Percentiles rank a stretch among this genome's conserved stretches.
These are phyloP conservation scores for Singerocomus rubriflavus DNA, from an alignment of 1,284 basidiomycete species.

Conservation along the genomic window DNA sequence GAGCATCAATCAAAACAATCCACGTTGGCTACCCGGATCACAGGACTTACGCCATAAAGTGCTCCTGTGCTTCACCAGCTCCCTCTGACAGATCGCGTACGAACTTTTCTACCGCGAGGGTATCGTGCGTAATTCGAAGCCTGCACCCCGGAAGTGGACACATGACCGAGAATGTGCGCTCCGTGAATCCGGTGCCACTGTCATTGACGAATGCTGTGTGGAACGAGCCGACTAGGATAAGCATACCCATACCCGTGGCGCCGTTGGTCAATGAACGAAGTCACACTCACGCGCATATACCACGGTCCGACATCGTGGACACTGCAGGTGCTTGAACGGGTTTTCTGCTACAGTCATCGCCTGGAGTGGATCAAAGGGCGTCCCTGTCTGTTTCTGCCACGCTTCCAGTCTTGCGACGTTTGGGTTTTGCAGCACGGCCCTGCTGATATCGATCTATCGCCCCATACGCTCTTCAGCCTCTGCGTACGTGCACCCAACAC, in stretches of 20 bases:
- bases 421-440: constrained; percentile 20
- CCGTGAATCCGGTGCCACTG: constrained; percentile 34
- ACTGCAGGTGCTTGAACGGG: constrained; percentile 26
- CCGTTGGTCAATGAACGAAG: not conserved
- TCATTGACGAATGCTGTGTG: constrained; percentile 32
- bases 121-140: constrained; percentile 31
- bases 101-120: constrained; percentile 36
- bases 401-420: constrained; percentile 17
- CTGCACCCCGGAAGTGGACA: constrained; percentile 33
- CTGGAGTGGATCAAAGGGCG: constrained; percentile 37
- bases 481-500: not conserved
- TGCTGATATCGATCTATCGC: constrained; percentile 26
- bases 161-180: constrained; percentile 27
- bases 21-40: not conserved
- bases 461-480: not conserved
- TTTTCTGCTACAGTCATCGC: constrained; percentile 23
- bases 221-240: too few relatives aligned
- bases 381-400: constrained; percentile 33
- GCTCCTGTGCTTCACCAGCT: constrained; percentile 13
- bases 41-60: constrained; percentile 21
- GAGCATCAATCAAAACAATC: not conserved
- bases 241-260: too few relatives aligned
- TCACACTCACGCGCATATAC: constrained; percentile 31
- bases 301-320: constrained; percentile 34
- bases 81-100: constrained; percentile 29